Evolutionary conservation across 305 asterid genomes (phyloP).

Genomic region (Salvia sclarea): DNA sequence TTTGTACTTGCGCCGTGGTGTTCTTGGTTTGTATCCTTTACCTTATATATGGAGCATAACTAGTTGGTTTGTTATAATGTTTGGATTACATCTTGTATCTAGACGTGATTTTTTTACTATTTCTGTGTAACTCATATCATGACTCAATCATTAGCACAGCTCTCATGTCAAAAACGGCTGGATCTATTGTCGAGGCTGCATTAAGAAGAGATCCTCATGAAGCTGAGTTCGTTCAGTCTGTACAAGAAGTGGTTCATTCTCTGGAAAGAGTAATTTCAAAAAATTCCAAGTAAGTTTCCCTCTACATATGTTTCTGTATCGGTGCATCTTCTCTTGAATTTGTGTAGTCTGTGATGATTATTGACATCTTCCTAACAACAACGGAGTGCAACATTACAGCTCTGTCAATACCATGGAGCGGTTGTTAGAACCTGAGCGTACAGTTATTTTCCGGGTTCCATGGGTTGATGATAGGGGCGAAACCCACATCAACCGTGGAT

Average conservation of each 20-base stretch:
- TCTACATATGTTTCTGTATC: background rate
- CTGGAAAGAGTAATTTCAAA: slow-evolving; percentile 96
- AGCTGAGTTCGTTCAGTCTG: slow-evolving; percentile 84
- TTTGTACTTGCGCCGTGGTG: background rate
- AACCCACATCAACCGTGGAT: slow-evolving; percentile 90
- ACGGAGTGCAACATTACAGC: slow-evolving; percentile 48
- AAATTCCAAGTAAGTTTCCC: slow-evolving; percentile 69
- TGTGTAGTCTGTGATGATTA: slow-evolving; percentile 4
- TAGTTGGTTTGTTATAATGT: slow-evolving; percentile 20
- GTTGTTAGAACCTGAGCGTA: slow-evolving; percentile 91
- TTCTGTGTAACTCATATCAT: slow-evolving; percentile 33
- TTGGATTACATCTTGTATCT: slow-evolving; percentile 15
- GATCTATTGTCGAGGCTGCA: slow-evolving; percentile 96
- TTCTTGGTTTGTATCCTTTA: slow-evolving; percentile 18
- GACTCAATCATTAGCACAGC: slow-evolving; percentile 58
- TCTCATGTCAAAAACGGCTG: slow-evolving; percentile 97
- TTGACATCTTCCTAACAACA: slow-evolving; percentile 25
- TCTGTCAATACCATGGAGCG: slow-evolving; percentile 94
- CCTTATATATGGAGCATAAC: slow-evolving; percentile 5
- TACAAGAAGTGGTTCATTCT: slow-evolving; percentile 96
- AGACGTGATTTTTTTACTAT: background rate
- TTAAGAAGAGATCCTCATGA: slow-evolving; percentile 97
- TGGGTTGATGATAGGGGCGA: slow-evolving; percentile 98
- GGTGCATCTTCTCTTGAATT: slow-evolving; percentile 17
- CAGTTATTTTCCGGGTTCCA: slow-evolving; percentile 86